Evolutionary conservation across 192 early-diverging fungal species (phyloP), one percentile per base, ranked within the genome.

Genomic region (Backusella australiensis): DNA sequence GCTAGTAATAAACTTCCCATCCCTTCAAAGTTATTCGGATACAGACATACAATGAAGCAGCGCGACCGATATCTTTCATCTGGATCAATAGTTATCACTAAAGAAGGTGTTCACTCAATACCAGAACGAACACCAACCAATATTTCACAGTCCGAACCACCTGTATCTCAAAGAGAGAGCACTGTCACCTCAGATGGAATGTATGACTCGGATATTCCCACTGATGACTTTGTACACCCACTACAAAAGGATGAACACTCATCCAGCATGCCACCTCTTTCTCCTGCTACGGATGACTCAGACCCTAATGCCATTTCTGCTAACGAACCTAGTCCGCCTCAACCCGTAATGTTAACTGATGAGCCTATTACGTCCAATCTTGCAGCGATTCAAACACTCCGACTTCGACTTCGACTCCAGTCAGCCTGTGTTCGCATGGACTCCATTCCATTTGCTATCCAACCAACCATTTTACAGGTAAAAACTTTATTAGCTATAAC

Each of bases 401-500:
- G 80, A 34, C 70, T 81, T 4, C 44, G 74, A 29, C 32, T 81
- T 23, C 52, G 76, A 29, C 38, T 78, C 17, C 76, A 75, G 38
- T 69, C 77, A 7, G 59, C 77, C 9, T 67, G 67, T 66, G 65
- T 78, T 41, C 67, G 70, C 67, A 73, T 69, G 53, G 53, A 77
- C 3, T 34, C 68, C 8, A 32, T 71, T 41, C 68, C 72, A 9
- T 75, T 67, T 49, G 56, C 69, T 35, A 67, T 75, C 6, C 71
- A 81, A 72, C 80, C 80, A 14, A 77, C 80, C 44, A 63, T 75
- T 8, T 42, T 81, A 38, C 80, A 81, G 76, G 80, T 81, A 81
- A 63, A 21, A 39, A 36, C 23, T 29, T 46, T n/a, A 14, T 36
- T 39, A 23, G 34, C 44, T 59, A 56, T 17, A 34, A 32, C 34